Evolutionary conservation across 1,284 basidiomycete species (phyloP).

Genomic region (Fomitopsis palustris): DNA sequence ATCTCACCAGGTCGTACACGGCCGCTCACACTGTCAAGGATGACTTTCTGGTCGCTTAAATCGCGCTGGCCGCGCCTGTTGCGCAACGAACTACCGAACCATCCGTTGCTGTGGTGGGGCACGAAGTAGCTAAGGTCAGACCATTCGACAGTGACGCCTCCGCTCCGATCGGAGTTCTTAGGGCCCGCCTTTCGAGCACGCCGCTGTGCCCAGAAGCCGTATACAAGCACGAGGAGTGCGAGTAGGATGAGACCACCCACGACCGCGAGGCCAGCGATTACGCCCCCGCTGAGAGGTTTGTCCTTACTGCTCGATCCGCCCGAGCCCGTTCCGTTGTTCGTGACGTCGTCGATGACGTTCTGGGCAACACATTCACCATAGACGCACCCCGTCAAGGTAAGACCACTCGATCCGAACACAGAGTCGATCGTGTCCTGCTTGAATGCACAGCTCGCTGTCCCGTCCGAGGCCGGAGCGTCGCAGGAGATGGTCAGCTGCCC

Average conservation of each 20-base stretch:
- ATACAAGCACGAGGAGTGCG: constrained; percentile 52
- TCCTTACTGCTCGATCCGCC: constrained; percentile 21
- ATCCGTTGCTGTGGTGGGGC: constrained; percentile 13
- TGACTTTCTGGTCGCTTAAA: constrained; percentile 51
- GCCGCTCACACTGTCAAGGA: constrained; percentile 74
- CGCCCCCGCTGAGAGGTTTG: constrained; percentile 63
- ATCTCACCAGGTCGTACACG: constrained; percentile 73
- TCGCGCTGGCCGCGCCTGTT: constrained; percentile 3
- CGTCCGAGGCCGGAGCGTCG: constrained; percentile 39
- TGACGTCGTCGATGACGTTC: constrained; percentile 59
- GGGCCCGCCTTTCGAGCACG: constrained; percentile 49
- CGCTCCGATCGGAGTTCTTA: constrained; percentile 32
- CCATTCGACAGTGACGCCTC: constrained; percentile 70
- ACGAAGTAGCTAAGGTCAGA: constrained; percentile 66
- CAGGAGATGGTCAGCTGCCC: constrained; percentile 71
- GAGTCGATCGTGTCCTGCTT: constrained; percentile 61
- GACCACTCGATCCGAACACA: constrained; percentile 72
- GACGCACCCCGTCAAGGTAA: constrained; percentile 65
- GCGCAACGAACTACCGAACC: constrained; percentile 1
- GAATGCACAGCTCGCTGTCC: constrained; percentile 68
- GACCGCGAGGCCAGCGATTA: constrained; percentile 84
- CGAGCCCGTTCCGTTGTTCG: constrained; percentile 30
- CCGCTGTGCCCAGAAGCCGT: constrained; percentile 61
- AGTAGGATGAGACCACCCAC: constrained; percentile 65
- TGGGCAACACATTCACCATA: constrained; percentile 88